phyloP scores from a whole-genome alignment of 192 early-diverging fungal genomes.

The Podila clonocystis region DNA sequence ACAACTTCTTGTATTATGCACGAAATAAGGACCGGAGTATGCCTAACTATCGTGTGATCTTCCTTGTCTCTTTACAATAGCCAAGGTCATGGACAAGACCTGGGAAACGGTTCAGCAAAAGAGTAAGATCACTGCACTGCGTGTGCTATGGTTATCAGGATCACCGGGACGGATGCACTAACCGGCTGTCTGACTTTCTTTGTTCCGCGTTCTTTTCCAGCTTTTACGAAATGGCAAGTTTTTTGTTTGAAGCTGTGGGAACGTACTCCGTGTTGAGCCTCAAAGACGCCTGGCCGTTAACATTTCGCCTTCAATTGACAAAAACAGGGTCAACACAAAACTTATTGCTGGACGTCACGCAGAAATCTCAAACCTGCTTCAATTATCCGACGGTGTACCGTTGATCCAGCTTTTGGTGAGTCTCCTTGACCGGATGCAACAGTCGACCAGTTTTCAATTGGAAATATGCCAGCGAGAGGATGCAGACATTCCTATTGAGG shows the following conservation, averaged over 20 bases:
- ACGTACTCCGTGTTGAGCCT: too few relatives aligned
- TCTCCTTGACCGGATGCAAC: neutral
- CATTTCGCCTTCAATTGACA: neutral
- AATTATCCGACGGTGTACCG: slow-evolving; percentile 63
- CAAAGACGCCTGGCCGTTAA: neutral
- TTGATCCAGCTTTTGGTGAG: slow-evolving; percentile 68
- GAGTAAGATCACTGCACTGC: slow-evolving; percentile 63
- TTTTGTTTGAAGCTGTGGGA: too few relatives aligned
- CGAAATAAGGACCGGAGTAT: too few relatives aligned
- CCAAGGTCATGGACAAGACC: slow-evolving; percentile 72
- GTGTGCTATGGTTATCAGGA: neutral
- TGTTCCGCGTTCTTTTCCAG: slow-evolving; percentile 43
- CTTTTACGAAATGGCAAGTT: slow-evolving; percentile 84
- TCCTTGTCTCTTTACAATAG: slow-evolving; percentile 24
- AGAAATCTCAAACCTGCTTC: slow-evolving; percentile 48
- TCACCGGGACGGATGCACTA: neutral
- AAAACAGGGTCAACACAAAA: slow-evolving; percentile 80
- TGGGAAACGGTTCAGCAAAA: slow-evolving; percentile 96
- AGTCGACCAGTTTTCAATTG: neutral
- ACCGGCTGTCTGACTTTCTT: neutral
- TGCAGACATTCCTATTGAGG: slow-evolving; percentile 23
- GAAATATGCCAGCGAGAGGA: slow-evolving; percentile 47
- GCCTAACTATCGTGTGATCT: neutral
- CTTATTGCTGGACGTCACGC: slow-evolving; percentile 61
- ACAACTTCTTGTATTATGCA: neutral